Base-by-base conservation (phyloP, 2,329 filamentous ascomycete species). In the Ustulina deusta region DNA sequence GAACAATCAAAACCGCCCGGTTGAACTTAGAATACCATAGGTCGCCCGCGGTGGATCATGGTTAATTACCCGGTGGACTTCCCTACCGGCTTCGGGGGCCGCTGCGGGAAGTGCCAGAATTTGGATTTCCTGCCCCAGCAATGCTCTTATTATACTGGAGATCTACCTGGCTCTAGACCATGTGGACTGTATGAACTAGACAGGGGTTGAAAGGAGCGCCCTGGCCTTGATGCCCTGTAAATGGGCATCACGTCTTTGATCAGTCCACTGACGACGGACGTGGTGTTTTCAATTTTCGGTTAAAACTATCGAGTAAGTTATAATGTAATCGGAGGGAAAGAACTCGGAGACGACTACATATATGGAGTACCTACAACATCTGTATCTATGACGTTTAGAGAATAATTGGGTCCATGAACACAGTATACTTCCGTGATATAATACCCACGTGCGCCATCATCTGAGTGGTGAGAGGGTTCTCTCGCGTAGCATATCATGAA, bases 141-240 rank as follows among this genome's bases (percentile, higher is more conserved):
- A 10, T 34, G 49, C 20, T 63, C 32, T 10, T 60, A 22, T 20
- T 25, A 44, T 22, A 32, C 27, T 58, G 36, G 55, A 32, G 40
- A 58, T n/a, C 25, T 32, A 48, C n/a, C 10, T 7, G 29, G 13
- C n/a, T 25, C 42, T 60, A 60, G 57, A 56, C 52, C 6, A 29
- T 27, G 20, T 36, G 22, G 52, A 7, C 22, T 34, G 36, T 32
- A 34, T 60, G 63, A 32, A 34, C 40, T 46, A 56, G 63, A 55
- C 63, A 63, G 61, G 61, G 61, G 27, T 63, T 32, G 20, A 46
- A 27, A 20, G 17, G 27, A 34, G 22, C 61, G 61, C 52, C 61
- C 9, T 44, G 22, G 25, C 10, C 15, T 40, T 51, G 42, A 63
- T 63, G 61, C 61, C 52, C 61, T 49, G 61, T 38, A 36, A 15